Base-by-base conservation (phyloP, 495 filamentous ascomycete species). In the Pyronema omphalodes region DNA sequence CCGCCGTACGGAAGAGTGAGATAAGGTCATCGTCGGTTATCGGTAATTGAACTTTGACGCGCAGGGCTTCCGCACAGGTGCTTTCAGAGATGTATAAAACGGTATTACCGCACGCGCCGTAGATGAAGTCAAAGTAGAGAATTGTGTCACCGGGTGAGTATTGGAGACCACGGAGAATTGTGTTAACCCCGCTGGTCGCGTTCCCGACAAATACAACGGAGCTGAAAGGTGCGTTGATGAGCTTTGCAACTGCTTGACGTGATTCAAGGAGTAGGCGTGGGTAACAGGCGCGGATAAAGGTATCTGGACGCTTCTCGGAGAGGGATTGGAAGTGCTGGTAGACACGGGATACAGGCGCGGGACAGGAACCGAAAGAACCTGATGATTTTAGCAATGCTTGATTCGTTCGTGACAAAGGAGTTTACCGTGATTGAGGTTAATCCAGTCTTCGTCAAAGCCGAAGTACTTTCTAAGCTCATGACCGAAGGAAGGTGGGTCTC, bases 351-450 rank as follows among this genome's bases (percentile, higher is more conserved):
- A 94, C 71, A 37, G 68, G 54, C 9, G 59, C 66, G 9, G 88
- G 87, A 60, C 79, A 78, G 9, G 84, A 76, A 14, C 88, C 88
- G 66, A 83, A 94, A 18, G 88, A 87, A 53, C 86, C 85, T 82
- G 53, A 47, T 47, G 44, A 9, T n/a, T 3, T n/a, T 34, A 34
- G 29, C 1, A 6, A 19, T 12, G 47, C 29, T 50, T 47, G 9
- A 19, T 14, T 2, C 2, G n/a, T 14, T 15, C 3, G 12, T 14
- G 17, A 47, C 9, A 9, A 1, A 2, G 19, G 11, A 43, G 41
- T 66, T 53, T 66, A 87, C 86, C 88, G 58, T 94, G 84, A 68
- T 94, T 94, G 57, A 94, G 69, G 58, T 87, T 86, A 19, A 72
- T 74, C 62, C 76, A 88, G 3, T 69, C 65, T 0, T 76, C 73